A percentile compares a stretch with the other conserved stretches of the same genome.
Conservation (phyloP, 1,284 basidiomycete genomes). For the Sparassis latifolia region DNA sequence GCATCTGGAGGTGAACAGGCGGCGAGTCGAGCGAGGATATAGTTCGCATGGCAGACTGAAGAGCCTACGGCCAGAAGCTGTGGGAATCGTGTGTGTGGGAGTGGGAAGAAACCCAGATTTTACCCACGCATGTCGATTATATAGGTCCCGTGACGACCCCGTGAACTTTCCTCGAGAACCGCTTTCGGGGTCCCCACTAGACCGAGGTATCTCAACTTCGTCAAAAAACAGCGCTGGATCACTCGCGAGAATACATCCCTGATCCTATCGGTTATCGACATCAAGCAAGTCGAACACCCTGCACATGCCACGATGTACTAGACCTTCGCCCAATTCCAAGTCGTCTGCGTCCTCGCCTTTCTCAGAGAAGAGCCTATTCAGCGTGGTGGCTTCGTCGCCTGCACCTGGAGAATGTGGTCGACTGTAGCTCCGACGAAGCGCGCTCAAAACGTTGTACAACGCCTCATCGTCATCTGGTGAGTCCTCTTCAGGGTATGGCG, state of each 20-base stretch:
- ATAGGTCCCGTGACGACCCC: constrained; percentile 25
- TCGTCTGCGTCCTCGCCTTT: constrained; percentile 15
- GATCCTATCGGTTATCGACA: too few species aligned
- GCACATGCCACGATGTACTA: constrained; percentile 21
- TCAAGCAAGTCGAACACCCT: constrained; percentile 20
- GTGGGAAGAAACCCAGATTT: constrained; percentile 30
- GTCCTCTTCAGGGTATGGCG: constrained; percentile 33
- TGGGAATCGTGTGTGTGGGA: constrained; percentile 27
- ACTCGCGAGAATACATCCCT: too few species aligned
- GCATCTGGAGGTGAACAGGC: constrained; percentile 36
- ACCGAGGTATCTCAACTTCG: background rate
- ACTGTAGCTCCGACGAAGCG: constrained; percentile 24
- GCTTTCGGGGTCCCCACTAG: background rate
- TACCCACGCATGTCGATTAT: constrained; percentile 32
- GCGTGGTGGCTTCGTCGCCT: constrained; percentile 11
- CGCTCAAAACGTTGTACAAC: constrained; percentile 30
- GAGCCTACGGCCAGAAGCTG: constrained; percentile 15
- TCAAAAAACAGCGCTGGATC: background rate
- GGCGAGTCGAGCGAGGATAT: constrained; percentile 27
- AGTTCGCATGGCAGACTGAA: constrained; percentile 29
- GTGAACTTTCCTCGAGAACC: constrained; percentile 13
- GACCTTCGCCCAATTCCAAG: constrained; percentile 15
- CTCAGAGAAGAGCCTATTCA: constrained; percentile 19
- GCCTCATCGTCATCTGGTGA: constrained; percentile 35
- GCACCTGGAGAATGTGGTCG: constrained; percentile 8